Evolutionary conservation across 176 grass and related monocot genomes (phyloP), one percentile per base, ranked within the genome.

Genomic region (Avena insularis): DNA sequence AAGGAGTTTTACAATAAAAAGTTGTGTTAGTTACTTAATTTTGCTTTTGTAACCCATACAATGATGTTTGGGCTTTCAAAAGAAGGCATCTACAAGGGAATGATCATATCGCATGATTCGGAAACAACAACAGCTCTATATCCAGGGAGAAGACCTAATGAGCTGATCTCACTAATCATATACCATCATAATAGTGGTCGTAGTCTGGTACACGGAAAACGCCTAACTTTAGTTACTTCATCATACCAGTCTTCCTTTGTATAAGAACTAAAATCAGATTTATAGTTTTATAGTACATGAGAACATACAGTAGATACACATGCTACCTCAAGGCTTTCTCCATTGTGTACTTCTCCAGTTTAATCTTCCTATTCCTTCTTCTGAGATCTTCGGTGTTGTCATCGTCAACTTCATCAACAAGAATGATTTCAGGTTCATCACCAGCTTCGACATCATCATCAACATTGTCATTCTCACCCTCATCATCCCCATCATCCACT

Each of bases 341-440:
- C 0, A 46, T 47, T 9, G 69, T 57, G 53, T 91, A 88, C 78
- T 91, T 91, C 86, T 91, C 87, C 63, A 79, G 71, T 75, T 82
- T 88, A 25, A 88, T 19, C 53, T 82, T 88, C 78, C 77, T 84
- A 54, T 83, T 88, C 7, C 65, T 85, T 57, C 62, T 89, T 71
- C 76, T 84, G 35, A 59, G 80, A 1, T 60, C 53, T 65, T 77
- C 72, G 0, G 87, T 79, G 25, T 89, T 89, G 12, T 82, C 38
- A 17, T 88, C 64, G 4, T 91, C 87, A 54, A 87, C 71, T 56
- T 80, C 88, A 85, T 94, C 85, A 31, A 94, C 87, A 83, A 85
- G 87, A 87, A 99, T 96, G 82, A 96, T 93, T 80, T 95, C 86
- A 49, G 83, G 88, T 78, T 83, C 89, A 50, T 81, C 92, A 2